Evolutionary conservation across 495 filamentous ascomycete genomes (phyloP).

Genomic region (Penicillium bovifimosum): DNA sequence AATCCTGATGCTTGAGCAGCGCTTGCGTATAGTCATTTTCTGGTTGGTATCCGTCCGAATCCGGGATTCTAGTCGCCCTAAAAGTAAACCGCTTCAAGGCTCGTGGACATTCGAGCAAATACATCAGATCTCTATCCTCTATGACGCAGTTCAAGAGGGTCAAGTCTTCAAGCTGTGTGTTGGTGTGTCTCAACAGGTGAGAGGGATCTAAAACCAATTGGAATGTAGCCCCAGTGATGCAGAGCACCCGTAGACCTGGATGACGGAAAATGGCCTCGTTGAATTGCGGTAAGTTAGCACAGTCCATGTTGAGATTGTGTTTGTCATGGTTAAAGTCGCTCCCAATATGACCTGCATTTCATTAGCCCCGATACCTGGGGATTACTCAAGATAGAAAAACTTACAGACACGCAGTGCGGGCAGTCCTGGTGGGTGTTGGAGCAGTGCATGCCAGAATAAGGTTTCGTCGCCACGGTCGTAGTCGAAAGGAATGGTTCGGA

Average conservation of each 20-base stretch:
- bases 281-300: background rate
- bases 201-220: too few relatives aligned
- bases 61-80: background rate
- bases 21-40: background rate
- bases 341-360: background rate
- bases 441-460: background rate
- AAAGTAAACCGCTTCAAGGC: background rate
- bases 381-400: background rate
- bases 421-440: background rate
- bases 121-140: background rate
- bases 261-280: background rate
- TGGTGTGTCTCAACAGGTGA: too few relatives aligned
- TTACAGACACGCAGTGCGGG: slow-evolving; percentile 1
- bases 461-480: background rate
- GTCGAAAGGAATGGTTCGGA: background rate
- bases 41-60: too few relatives aligned
- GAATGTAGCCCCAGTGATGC: background rate
- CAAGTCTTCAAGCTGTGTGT: background rate
- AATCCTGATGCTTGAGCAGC: background rate
- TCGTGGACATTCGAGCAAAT: background rate
- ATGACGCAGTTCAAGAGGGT: background rate
- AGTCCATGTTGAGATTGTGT: background rate
- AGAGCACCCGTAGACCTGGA: background rate
- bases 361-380: background rate
- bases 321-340: background rate